Conservation (phyloP, 805 yeast genomes). For the Ogataea siamensis region DNA sequence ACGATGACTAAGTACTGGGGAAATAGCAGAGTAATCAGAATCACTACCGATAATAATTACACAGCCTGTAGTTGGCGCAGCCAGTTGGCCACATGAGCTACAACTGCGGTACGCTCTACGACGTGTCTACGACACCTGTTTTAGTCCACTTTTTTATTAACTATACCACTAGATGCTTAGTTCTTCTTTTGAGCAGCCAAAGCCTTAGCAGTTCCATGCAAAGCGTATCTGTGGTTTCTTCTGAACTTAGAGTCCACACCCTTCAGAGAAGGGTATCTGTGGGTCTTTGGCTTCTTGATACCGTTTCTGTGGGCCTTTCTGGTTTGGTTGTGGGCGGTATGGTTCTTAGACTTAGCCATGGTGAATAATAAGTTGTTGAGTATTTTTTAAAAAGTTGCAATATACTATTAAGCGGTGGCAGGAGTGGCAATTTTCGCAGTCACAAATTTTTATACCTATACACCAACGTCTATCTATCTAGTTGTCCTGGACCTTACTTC, state of each 20-base stretch:
- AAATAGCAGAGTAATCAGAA: constrained; percentile 12
- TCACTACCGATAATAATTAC: constrained; percentile 5
- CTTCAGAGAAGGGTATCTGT: constrained; percentile 97
- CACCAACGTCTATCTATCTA: background rate
- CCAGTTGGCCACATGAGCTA: too few relatives aligned
- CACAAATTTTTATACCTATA: constrained; percentile 2
- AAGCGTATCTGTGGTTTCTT: constrained; percentile 99
- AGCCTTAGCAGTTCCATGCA: constrained; percentile 95
- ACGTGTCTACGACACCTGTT: background rate
- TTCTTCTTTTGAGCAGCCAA: constrained; percentile 64
- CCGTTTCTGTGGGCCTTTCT: constrained; percentile 99
- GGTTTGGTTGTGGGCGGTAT: constrained; percentile 99
- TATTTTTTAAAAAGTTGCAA: constrained; percentile 6
- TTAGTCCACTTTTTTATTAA: constrained; percentile 2
- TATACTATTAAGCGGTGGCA: constrained; percentile 7
- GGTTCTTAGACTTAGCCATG: constrained; percentile 99
- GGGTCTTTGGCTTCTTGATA: constrained; percentile 98
- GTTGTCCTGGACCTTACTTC: constrained; percentile 39
- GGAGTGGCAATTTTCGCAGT: constrained; percentile 10
- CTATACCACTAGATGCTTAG: constrained; percentile 10
- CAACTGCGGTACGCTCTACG: background rate
- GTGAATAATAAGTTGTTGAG: constrained; percentile 32
- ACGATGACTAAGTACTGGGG: constrained; percentile 29
- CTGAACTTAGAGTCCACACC: constrained; percentile 99
- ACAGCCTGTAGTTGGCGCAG: background rate